These are phyloP conservation scores for Fusarium falciforme DNA, from an alignment of 2,329 filamentous ascomycete species.

Conservation along the genomic window DNA sequence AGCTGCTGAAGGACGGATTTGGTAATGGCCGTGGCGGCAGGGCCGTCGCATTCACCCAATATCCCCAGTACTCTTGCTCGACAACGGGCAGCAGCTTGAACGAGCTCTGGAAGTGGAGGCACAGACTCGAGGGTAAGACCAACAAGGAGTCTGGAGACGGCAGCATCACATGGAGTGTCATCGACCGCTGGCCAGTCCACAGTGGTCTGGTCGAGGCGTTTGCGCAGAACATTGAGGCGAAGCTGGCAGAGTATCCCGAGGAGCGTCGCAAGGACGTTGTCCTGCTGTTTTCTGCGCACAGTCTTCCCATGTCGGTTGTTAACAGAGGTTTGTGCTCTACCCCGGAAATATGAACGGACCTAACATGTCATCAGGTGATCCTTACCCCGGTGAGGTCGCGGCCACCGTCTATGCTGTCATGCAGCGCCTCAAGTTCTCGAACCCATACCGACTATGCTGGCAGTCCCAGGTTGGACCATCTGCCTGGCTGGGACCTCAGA, in stretches of 20 bases:
- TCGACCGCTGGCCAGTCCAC: constrained; percentile 97
- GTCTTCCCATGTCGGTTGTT: constrained; percentile 95
- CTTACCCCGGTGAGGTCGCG: constrained; percentile 94
- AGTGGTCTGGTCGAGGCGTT: constrained; percentile 90
- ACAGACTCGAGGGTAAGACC: constrained; percentile 83
- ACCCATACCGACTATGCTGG: constrained; percentile 96
- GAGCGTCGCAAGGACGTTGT: constrained; percentile 84
- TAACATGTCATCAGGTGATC: constrained; percentile 73
- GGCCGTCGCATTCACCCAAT: constrained; percentile 97
- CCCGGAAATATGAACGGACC: not conserved
- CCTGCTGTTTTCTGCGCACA: constrained; percentile 94
- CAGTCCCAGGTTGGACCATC: constrained; percentile 97
- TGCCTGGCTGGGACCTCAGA: constrained; percentile 96
- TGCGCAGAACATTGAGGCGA: constrained; percentile 89
- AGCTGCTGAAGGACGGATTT: constrained; percentile 88
- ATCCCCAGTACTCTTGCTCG: constrained; percentile 97
- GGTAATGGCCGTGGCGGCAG: constrained; percentile 89
- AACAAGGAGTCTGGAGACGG: constrained; percentile 67
- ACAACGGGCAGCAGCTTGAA: constrained; percentile 97
- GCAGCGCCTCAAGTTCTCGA: constrained; percentile 85
- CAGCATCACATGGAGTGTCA: constrained; percentile 93
- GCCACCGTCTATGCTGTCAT: constrained; percentile 98
- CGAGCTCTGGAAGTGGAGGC: constrained; percentile 97
- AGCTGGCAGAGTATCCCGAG: constrained; percentile 84
- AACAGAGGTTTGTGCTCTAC: constrained; percentile 74